Evolutionary conservation across 2,329 filamentous ascomycete species (phyloP), one percentile per base, ranked within the genome.

Genomic region (Didymella exigua): DNA sequence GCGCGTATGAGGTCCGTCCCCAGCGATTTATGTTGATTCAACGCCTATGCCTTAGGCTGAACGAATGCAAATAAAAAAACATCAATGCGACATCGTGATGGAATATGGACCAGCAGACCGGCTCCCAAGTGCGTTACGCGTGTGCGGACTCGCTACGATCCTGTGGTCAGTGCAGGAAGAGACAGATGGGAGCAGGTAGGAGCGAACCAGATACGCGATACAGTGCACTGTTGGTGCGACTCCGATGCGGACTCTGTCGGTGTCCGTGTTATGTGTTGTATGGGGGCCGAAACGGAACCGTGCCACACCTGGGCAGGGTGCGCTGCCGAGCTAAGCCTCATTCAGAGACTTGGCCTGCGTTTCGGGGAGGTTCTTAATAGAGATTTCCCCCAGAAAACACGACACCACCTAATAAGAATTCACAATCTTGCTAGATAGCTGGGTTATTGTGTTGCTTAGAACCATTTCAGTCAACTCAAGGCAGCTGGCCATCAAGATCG

Each of bases 261-360:
- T 19, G 21, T 46, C 31, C n/a, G 43, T 46, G n/a, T 46, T 19
- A n/a, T 36, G n/a, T 27, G 30, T 19, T 19, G 27, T 31, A n/a
- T 46, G 43, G 31, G 31, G 43, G 43, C 43, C 31, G 10, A 11
- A 46, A 46, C 4, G 43, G n/a, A 36, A 46, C 41, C 27, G 41
- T 44, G 41, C 41, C 29, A 31, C 41, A 44, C 27, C n/a, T 42
- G 34, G 34, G 34, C 34, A 37, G 34, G 34, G 34, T 21, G 34
- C 14, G 34, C 34, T 21, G 18, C 18, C 4, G 18, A 30, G 40
- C 40, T 30, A 42, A 30, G 40, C 40, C 40, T 42, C 40, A 30
- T 29, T 42, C 24, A 19, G 26, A 29, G 21, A 26, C 23, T 42
- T 19, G 40, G 26, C n/a, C 24, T 42, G 40, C 40, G 26, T 19